These are phyloP conservation scores for Metroxylon sagu DNA, from an alignment of 176 grass and related monocot genomes.

Conservation along the genomic window DNA sequence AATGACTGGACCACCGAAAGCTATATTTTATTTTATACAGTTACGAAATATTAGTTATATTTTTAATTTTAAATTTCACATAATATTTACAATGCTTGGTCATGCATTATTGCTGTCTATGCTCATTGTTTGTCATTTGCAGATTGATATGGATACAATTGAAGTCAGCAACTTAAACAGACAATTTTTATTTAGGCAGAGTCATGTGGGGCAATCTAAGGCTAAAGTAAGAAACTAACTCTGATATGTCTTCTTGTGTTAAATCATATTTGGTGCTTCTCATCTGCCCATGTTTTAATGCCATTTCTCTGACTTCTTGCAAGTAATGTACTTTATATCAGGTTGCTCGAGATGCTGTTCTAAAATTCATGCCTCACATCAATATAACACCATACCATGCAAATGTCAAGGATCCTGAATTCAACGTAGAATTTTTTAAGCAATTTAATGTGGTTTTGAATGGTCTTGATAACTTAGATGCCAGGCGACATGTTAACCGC, in stretches of 20 bases:
- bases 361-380: constrained; percentile 81
- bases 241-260: constrained; percentile 3
- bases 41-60: too few relatives aligned
- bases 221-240: constrained; percentile 56
- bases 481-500: constrained; percentile 92
- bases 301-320: constrained; percentile 8
- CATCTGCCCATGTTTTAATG: not conserved
- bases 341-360: constrained; percentile 83
- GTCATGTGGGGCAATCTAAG: constrained; percentile 95
- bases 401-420: constrained; percentile 85
- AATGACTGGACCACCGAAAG: too few relatives aligned
- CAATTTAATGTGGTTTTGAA: constrained; percentile 95
- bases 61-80: too few relatives aligned
- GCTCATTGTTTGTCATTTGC: constrained; percentile 16
- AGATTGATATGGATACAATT: constrained; percentile 99
- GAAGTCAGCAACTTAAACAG: constrained; percentile 98
- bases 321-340: constrained; percentile 18
- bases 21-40: too few relatives aligned
- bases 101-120: not conserved
- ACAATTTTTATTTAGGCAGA: constrained; percentile 95
- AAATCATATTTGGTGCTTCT: not conserved
- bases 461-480: constrained; percentile 98
- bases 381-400: constrained; percentile 78
- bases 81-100: too few relatives aligned
- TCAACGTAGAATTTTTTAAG: constrained; percentile 90